These are phyloP conservation scores for Myriangium duriaei DNA, from an alignment of 2,329 filamentous ascomycete genomes.

Conservation along the genomic window DNA sequence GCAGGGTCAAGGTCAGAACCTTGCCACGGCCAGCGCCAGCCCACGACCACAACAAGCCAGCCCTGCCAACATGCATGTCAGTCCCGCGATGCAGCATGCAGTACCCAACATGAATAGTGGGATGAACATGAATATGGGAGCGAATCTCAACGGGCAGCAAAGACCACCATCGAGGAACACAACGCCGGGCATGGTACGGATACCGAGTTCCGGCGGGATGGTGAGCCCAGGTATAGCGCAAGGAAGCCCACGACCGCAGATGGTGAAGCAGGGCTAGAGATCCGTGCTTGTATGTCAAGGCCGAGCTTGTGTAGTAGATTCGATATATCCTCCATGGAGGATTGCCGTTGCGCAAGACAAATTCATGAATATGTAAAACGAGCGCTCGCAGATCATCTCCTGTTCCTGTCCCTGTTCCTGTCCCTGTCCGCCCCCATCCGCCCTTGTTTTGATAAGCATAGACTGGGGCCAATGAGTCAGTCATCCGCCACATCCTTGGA, in stretches of 20 bases:
- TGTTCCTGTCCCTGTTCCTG: too few relatives aligned
- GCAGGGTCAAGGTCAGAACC: background rate
- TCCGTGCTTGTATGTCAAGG: too few relatives aligned
- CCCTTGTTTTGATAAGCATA: too few relatives aligned
- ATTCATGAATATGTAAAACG: too few relatives aligned
- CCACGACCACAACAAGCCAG: constrained; percentile 5
- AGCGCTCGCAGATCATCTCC: too few relatives aligned
- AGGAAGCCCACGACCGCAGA: constrained; percentile 7
- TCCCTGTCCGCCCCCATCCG: too few relatives aligned
- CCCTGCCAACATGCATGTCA: constrained; percentile 9
- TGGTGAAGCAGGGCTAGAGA: constrained; percentile 8
- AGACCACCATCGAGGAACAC: constrained; percentile 7
- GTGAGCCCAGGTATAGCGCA: constrained; percentile 7
- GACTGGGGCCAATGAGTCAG: too few relatives aligned
- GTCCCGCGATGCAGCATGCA: constrained; percentile 7
- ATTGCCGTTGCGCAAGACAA: too few relatives aligned
- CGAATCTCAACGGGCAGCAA: constrained; percentile 4
- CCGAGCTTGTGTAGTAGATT: too few relatives aligned
- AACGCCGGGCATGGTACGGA: constrained; percentile 6
- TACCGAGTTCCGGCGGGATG: constrained; percentile 7
- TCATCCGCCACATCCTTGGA: too few relatives aligned
- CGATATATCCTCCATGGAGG: too few relatives aligned
- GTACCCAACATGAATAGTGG: constrained; percentile 7
- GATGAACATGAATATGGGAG: constrained; percentile 7
- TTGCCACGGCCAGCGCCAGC: background rate